These are phyloP conservation scores for Crinitomyces ghanaensis DNA, from an alignment of 805 yeast species.

Conservation along the genomic window DNA sequence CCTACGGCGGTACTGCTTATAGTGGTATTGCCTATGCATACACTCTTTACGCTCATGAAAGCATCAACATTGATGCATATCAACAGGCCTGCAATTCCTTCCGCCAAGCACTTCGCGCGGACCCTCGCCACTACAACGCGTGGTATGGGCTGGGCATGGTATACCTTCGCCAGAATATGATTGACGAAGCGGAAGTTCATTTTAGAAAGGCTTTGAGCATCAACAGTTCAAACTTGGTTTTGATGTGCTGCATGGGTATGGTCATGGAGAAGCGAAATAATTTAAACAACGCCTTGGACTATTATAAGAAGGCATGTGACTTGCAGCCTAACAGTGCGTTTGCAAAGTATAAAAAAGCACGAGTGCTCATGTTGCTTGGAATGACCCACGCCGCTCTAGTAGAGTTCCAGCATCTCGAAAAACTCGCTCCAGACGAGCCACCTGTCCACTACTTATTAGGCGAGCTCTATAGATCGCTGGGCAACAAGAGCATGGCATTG, in stretches of 20 bases:
- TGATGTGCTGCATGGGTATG: slow-evolving; percentile 90
- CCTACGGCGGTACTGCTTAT: too few relatives aligned
- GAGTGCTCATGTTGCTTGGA: slow-evolving; percentile 59
- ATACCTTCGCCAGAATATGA: slow-evolving; percentile 73
- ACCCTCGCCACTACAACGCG: slow-evolving; percentile 83
- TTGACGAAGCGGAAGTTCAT: slow-evolving; percentile 71
- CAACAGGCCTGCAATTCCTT: slow-evolving; percentile 81
- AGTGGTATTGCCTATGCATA: slow-evolving; percentile 90
- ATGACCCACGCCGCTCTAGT: slow-evolving; percentile 60
- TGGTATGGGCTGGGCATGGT: slow-evolving; percentile 95
- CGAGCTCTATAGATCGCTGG: slow-evolving; percentile 66
- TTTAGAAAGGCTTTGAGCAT: slow-evolving; percentile 79
- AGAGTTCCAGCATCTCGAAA: slow-evolving; percentile 60
- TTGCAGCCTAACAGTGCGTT: slow-evolving; percentile 78
- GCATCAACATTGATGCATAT: slow-evolving; percentile 75
- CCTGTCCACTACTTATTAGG: slow-evolving; percentile 86
- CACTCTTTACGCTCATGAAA: slow-evolving; percentile 90
- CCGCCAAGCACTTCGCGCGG: slow-evolving; percentile 63
- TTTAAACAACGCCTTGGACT: slow-evolving; percentile 60
- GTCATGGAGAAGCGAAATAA: slow-evolving; percentile 69
- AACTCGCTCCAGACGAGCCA: slow-evolving; percentile 88
- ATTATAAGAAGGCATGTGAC: slow-evolving; percentile 72
- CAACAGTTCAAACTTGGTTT: slow-evolving; percentile 80
- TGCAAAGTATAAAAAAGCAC: slow-evolving; percentile 83
- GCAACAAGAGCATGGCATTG: slow-evolving; percentile 66